Evolutionary conservation across 2,329 filamentous ascomycete genomes (phyloP), one percentile per base, ranked within the genome.

Genomic region (Sporothrix phasma): DNA sequence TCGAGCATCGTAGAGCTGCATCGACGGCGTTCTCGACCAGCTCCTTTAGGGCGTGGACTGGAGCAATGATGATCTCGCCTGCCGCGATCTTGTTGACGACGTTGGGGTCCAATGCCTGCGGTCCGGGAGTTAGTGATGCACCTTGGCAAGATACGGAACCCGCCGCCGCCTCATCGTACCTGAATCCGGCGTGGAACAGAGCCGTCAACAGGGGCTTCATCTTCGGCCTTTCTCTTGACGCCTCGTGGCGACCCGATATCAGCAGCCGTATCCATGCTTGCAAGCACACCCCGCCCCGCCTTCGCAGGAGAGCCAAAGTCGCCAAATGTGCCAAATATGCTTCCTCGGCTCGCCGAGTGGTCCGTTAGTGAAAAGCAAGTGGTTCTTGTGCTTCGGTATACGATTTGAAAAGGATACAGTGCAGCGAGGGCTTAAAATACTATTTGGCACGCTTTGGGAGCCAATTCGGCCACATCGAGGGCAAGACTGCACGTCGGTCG

Each of bases 31-130:
- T 99, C 74, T 99, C 94, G 13, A 99, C 92, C 59, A 99, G 79
- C 74, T 99, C 94, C 76, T 99, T 99, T 64, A 99, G 76, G 3
- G 95, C 94, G 75, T 99, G 91, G 31, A 97, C 92, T 0, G 94
- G 95, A 2, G 94, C 93, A 58, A 99, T 92, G 66, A 99, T 99
- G 71, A 99, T 99, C 75, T 99, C 94, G 22, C 94, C 94, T 0
- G 94, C 94, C 0, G 94, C 94, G 69, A 99, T 99, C 75, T 97
- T 99, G 80, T 97, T 99, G 69, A 99, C 89, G 24, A 99, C 94
- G 77, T 94, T 88, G 67, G 89, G 87, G 71, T 96, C 90, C 29
- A 99, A 83, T 15, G 93, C 89, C 87, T 96, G 39, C 15, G 1
- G 29, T 7, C 63, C 34, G 45, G 13, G 62, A 34, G 26, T 22